A percentile compares a stretch with the other conserved stretches of the same genome.
Conservation (phyloP, 129 eudicot species). For the Smallanthus sonchifolius region DNA sequence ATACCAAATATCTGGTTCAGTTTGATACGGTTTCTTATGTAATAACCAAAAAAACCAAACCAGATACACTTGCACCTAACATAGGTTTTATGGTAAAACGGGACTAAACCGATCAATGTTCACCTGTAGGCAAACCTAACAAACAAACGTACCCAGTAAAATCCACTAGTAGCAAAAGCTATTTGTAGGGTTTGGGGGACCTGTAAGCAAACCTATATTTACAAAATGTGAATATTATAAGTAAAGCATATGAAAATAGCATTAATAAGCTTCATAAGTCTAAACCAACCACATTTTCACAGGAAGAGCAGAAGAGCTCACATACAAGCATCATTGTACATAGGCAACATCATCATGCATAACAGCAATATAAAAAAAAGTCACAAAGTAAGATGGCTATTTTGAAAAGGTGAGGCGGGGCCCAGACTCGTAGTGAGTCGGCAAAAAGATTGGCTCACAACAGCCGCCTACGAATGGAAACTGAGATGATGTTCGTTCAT, state of each 20-base stretch:
- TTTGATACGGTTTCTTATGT: too few relatives aligned
- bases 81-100: too few relatives aligned
- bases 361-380: neutral
- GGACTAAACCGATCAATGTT: too few relatives aligned
- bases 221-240: neutral
- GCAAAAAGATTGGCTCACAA: conserved; percentile 48
- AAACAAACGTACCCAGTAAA: too few relatives aligned
- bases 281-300: conserved; percentile 11
- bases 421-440: conserved; percentile 41
- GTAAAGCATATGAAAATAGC: neutral
- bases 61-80: too few relatives aligned
- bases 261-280: conserved; percentile 4
- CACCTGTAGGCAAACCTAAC: too few relatives aligned
- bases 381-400: conserved; percentile 11
- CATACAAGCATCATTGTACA: conserved; percentile 4
- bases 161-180: too few relatives aligned
- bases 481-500: neutral
- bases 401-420: conserved; percentile 15
- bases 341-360: conserved; percentile 11
- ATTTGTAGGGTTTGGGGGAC: too few relatives aligned
- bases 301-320: conserved; percentile 8
- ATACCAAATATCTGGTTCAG: too few relatives aligned
- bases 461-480: conserved; percentile 22
- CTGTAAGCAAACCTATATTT: too few relatives aligned
- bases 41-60: too few relatives aligned